Conservation (phyloP, 2,329 filamentous ascomycete genomes). For the Aspergillus flavus region DNA sequence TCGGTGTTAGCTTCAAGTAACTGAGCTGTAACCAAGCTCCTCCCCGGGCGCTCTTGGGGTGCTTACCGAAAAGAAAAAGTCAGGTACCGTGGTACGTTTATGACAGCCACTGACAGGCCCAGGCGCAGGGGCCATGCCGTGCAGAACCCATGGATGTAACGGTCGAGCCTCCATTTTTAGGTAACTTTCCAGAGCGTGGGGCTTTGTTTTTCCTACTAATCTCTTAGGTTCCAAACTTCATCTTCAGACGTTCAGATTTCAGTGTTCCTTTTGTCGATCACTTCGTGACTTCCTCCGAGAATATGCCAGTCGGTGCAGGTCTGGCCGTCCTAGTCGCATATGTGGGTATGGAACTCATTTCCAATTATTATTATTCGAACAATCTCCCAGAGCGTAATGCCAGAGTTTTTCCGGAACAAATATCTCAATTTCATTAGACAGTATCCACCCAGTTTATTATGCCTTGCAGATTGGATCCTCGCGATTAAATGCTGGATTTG, state of each 20-base stretch:
- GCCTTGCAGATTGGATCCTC: conserved; percentile 8
- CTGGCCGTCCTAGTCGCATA: conserved; percentile 8
- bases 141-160: conserved; percentile 15
- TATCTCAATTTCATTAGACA: not conserved
- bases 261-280: conserved; percentile 8
- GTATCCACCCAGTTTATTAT: conserved; percentile 4
- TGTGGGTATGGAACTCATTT: conserved; percentile 8
- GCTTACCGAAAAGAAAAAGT: not conserved
- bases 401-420: not conserved
- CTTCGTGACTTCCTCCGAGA: not conserved
- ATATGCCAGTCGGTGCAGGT: conserved; percentile 9
- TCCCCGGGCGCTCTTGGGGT: not conserved
- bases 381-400: not conserved
- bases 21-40: not conserved
- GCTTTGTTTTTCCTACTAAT: conserved; percentile 11
- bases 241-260: not conserved
- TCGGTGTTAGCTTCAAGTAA: not conserved
- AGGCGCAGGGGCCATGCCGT: conserved; percentile 14
- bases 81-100: conserved; percentile 1
- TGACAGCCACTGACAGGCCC: conserved; percentile 19
- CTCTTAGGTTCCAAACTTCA: conserved; percentile 6
- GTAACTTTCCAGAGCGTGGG: conserved; percentile 13
- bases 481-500: not conserved
- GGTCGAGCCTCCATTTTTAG: conserved; percentile 14
- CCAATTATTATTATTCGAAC: conserved; percentile 3